These are phyloP conservation scores for Candida awuae DNA, from an alignment of 805 yeast genomes.

Conservation along the genomic window DNA sequence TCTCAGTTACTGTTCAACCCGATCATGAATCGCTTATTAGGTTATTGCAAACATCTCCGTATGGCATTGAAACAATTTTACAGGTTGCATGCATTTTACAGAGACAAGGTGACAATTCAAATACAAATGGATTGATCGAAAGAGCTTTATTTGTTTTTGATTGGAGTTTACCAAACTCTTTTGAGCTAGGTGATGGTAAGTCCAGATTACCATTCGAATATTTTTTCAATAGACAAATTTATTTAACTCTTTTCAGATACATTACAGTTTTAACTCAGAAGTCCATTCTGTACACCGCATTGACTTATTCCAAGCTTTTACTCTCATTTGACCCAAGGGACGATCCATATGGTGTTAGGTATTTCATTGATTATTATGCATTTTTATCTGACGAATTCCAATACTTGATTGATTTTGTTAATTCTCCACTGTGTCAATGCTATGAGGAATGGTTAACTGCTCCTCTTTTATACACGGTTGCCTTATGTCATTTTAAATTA, in stretches of 20 bases:
- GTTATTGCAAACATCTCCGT: conserved; percentile 54
- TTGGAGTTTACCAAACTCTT: conserved; percentile 54
- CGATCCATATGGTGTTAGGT: conserved; percentile 80
- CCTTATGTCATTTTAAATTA: conserved; percentile 48
- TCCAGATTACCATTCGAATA: conserved; percentile 69
- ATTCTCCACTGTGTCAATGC: conserved; percentile 47
- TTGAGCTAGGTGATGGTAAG: conserved; percentile 49
- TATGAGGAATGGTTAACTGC: conserved; percentile 67
- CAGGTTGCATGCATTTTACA: conserved; percentile 69
- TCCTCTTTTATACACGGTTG: conserved; percentile 58
- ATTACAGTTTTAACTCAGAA: conserved; percentile 64
- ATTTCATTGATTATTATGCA: conserved; percentile 75
- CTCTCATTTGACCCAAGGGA: conserved; percentile 62
- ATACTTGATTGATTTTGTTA: conserved; percentile 49
- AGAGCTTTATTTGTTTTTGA: conserved; percentile 74
- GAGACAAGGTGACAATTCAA: conserved; percentile 69
- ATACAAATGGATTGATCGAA: conserved; percentile 68
- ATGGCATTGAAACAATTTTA: conserved; percentile 68
- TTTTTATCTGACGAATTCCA: conserved; percentile 55
- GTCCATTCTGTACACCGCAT: conserved; percentile 71
- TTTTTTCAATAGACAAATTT: conserved; percentile 70
- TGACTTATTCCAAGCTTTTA: conserved; percentile 63
- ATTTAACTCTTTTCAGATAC: conserved; percentile 64
- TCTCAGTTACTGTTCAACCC: conserved; percentile 62
- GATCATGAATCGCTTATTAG: conserved; percentile 67